These are phyloP conservation scores for Raffaelea ambrosiae DNA, from an alignment of 2,329 filamentous ascomycete species.

Conservation along the genomic window DNA sequence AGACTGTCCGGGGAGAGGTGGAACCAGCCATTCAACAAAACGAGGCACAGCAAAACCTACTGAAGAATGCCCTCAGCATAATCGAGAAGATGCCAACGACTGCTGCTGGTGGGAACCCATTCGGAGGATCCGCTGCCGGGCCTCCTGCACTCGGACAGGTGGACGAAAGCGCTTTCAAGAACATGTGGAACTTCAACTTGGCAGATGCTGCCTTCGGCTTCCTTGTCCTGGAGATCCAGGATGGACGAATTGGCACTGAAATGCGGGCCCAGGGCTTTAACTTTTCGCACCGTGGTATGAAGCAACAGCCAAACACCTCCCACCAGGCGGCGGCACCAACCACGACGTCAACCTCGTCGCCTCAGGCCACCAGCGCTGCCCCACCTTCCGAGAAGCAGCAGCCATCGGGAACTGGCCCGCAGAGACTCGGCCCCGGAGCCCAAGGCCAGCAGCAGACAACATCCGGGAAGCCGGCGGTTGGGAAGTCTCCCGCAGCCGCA, in stretches of 20 bases:
- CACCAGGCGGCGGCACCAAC: constrained; percentile 15
- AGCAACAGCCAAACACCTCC: constrained; percentile 46
- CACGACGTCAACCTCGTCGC: constrained; percentile 16
- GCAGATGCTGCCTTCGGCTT: constrained; percentile 97
- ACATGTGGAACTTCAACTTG: constrained; percentile 99
- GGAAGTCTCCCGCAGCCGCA: constrained; percentile 25
- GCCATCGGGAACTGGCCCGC: too few species aligned
- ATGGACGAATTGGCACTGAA: constrained; percentile 92
- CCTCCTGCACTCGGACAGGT: constrained; percentile 73
- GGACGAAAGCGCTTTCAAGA: constrained; percentile 98
- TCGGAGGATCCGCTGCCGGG: constrained; percentile 74
- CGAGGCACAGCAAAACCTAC: constrained; percentile 82
- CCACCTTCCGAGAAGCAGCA: constrained; percentile 26
- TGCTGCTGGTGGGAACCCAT: constrained; percentile 92
- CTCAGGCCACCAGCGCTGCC: constrained; percentile 17
- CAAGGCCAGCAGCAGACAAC: constrained; percentile 22
- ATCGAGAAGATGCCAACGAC: constrained; percentile 98
- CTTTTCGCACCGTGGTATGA: constrained; percentile 89
- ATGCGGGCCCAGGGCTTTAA: constrained; percentile 99
- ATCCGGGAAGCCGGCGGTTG: not conserved
- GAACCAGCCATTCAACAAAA: constrained; percentile 91
- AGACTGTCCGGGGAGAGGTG: constrained; percentile 93
- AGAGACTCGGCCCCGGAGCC: constrained; percentile 10
- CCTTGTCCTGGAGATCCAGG: constrained; percentile 89
- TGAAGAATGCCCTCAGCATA: constrained; percentile 84